Conservation (phyloP, 2,329 filamentous ascomycete species). For the Aureobasidium sp. region DNA sequence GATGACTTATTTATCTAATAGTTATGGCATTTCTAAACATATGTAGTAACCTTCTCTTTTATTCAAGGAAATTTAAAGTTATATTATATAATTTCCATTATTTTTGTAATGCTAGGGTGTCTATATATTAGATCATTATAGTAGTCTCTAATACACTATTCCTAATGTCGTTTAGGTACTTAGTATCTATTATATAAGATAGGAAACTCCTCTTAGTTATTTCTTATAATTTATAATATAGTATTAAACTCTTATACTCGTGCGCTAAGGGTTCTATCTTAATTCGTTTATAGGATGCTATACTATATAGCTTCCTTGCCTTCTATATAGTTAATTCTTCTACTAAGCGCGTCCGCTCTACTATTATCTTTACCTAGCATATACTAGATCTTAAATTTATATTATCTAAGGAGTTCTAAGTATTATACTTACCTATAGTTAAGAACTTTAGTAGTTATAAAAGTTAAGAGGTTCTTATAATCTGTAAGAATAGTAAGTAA, state of each 20-base stretch:
- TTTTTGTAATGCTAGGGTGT: constrained; percentile 5
- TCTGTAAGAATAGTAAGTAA: constrained; percentile 2
- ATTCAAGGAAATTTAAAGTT: constrained; percentile 6
- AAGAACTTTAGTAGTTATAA: constrained; percentile 18
- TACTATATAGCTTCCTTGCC: background rate
- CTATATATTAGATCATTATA: background rate
- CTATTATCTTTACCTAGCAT: background rate
- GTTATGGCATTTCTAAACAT: constrained; percentile 8
- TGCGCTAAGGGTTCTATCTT: constrained; percentile 15
- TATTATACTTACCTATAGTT: constrained; percentile 10
- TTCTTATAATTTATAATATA: constrained; percentile 2
- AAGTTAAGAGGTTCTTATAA: constrained; percentile 18
- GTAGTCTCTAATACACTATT: constrained; percentile 2
- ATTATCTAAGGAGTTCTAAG: constrained; percentile 15
- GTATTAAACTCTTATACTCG: constrained; percentile 7
- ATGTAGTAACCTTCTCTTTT: constrained; percentile 8
- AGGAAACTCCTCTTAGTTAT: constrained; percentile 9
- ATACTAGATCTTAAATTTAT: constrained; percentile 16
- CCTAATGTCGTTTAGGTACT: constrained; percentile 1
- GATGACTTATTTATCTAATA: constrained; percentile 10
- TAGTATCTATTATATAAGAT: constrained; percentile 1
- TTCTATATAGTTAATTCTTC: constrained; percentile 8
- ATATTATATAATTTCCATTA: background rate
- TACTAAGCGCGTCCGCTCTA: too few relatives aligned
- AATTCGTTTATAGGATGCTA: background rate